phyloP scores from a whole-genome alignment of 768 basidiomycete species.

The Chalciporus sphaerocephalus region DNA sequence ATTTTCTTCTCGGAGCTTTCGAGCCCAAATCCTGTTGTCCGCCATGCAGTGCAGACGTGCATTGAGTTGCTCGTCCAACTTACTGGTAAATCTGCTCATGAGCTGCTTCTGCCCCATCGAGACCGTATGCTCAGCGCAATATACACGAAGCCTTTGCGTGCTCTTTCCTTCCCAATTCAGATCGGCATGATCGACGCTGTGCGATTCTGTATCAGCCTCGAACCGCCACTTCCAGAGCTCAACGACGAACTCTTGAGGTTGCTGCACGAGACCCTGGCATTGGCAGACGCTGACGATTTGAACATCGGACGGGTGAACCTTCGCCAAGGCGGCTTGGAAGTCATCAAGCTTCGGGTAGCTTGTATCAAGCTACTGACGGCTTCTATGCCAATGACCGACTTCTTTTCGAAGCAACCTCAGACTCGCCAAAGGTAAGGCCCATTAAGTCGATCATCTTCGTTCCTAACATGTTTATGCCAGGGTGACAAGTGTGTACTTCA shows the following conservation, averaged over 20 bases:
- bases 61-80: conserved; percentile 74
- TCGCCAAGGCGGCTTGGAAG: conserved; percentile 74
- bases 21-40: conserved; percentile 79
- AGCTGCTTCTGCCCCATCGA: conserved; percentile 79
- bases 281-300: conserved; percentile 94
- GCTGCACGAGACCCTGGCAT: conserved; percentile 86
- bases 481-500: conserved; percentile 95
- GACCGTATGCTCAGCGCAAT: conserved; percentile 86
- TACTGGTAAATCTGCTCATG: conserved; percentile 64
- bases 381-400: conserved; percentile 92
- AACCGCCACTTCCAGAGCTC: conserved; percentile 85
- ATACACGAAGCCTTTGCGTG: conserved; percentile 94
- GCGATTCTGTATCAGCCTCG: conserved; percentile 85
- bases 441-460: not conserved
- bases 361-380: conserved; percentile 92
- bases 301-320: conserved; percentile 70
- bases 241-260: conserved; percentile 90
- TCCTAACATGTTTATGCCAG: conserved; percentile 37
- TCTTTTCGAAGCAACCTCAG: conserved; percentile 78
- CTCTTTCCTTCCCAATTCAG: conserved; percentile 90
- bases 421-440: conserved; percentile 74
- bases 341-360: conserved; percentile 86
- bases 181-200: conserved; percentile 98
- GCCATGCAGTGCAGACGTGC: conserved; percentile 77
- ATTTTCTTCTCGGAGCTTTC: conserved; percentile 87